phyloP scores from a whole-genome alignment of 2,329 filamentous ascomycete species.

The Exophiala phaeomuriformis region DNA sequence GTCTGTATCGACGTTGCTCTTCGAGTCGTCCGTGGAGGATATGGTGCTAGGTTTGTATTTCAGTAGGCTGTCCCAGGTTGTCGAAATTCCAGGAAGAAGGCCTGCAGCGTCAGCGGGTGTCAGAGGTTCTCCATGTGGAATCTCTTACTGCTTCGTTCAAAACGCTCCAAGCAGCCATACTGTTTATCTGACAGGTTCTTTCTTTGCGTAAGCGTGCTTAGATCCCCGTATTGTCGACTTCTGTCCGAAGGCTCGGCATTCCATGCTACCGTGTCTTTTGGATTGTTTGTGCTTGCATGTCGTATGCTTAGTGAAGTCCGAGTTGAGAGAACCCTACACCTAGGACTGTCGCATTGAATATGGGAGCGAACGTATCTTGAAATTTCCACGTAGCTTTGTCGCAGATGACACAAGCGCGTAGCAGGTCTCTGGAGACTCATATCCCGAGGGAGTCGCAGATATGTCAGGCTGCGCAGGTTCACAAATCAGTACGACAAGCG shows the following conservation, averaged over 20 bases:
- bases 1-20: neutral
- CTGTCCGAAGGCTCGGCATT: neutral
- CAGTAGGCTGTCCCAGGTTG: conserved; percentile 14
- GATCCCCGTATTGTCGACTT: neutral
- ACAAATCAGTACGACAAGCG: neutral
- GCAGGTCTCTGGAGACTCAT: conserved; percentile 10
- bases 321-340: neutral
- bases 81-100: neutral
- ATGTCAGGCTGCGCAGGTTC: neutral
- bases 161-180: conserved; percentile 3
- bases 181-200: conserved; percentile 3
- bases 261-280: neutral
- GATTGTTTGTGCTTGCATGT: neutral
- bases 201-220: neutral
- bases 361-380: conserved; percentile 33
- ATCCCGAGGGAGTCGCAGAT: neutral
- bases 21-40: neutral
- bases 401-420: conserved; percentile 24
- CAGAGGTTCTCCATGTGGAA: neutral
- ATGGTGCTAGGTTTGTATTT: neutral
- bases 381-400: conserved; percentile 35
- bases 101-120: conserved; percentile 2
- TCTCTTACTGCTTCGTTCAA: conserved; percentile 8
- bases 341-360: neutral
- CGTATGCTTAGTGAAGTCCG: neutral